A percentile compares a stretch with the other conserved stretches of the same genome.
These are phyloP conservation scores for Fusarium guadeloupense DNA, from an alignment of 2,329 filamentous ascomycete genomes.

Conservation along the genomic window DNA sequence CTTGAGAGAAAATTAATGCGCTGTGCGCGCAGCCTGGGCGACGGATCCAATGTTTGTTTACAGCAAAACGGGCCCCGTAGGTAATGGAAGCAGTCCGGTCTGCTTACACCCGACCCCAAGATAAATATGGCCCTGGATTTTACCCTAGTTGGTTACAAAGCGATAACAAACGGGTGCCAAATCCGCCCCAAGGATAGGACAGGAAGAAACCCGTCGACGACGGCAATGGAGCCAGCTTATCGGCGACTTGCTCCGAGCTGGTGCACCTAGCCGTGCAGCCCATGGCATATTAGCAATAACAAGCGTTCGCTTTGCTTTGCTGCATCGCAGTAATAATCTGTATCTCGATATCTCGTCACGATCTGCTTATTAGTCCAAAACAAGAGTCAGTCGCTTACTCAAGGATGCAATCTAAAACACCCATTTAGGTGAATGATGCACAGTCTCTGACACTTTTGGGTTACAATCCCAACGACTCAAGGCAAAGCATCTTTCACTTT, in stretches of 20 bases:
- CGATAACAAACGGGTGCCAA: constrained; percentile 27
- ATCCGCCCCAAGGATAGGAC: constrained; percentile 22
- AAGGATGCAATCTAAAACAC: neutral
- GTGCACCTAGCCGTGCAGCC: neutral
- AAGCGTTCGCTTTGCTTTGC: neutral
- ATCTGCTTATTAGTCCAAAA: constrained; percentile 10
- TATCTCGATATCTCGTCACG: constrained; percentile 8
- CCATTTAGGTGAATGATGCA: constrained; percentile 8
- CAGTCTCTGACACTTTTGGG: constrained; percentile 5
- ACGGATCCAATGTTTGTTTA: constrained; percentile 9
- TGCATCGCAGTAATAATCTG: neutral
- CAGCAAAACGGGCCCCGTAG: constrained; percentile 7
- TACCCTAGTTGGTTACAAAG: constrained; percentile 11
- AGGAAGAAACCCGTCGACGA: constrained; percentile 23
- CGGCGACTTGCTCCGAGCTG: constrained; percentile 30
- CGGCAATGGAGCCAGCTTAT: constrained; percentile 32
- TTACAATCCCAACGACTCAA: constrained; percentile 11
- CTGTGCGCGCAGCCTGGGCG: neutral
- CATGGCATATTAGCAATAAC: no score
- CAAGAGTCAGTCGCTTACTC: constrained; percentile 32
- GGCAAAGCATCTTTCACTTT: constrained; percentile 18
- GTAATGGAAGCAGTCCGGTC: neutral
- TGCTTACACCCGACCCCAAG: constrained; percentile 12
- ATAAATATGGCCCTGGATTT: constrained; percentile 1
- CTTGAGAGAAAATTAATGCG: no score